A percentile compares a stretch with the other conserved stretches of the same genome.
Evolutionary conservation across 495 filamentous ascomycete genomes (phyloP).

Genomic region (Podospora didyma): DNA sequence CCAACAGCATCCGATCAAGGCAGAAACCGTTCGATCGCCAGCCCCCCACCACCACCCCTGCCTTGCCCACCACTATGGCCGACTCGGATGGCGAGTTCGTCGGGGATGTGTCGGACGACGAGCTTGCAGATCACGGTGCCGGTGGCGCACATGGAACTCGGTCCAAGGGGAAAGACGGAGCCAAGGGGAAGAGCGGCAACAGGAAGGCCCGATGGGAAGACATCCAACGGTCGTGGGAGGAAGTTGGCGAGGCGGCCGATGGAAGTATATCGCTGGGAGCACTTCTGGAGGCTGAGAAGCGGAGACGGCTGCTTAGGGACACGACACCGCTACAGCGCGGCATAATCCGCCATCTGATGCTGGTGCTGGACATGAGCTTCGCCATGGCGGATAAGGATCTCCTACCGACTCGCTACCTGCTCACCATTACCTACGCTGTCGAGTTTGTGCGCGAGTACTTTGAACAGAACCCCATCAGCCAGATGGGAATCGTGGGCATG

Average conservation of each 20-base stretch:
- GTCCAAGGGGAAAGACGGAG: constrained; percentile 15
- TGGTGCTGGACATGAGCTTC: constrained; percentile 88
- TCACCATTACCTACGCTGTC: constrained; percentile 77
- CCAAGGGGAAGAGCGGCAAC: constrained; percentile 15
- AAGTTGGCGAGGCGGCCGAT: constrained; percentile 39
- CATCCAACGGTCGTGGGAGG: constrained; percentile 46
- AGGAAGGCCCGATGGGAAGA: constrained; percentile 46
- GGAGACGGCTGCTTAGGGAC: constrained; percentile 66
- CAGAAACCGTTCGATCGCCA: background rate
- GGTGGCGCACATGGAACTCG: constrained; percentile 18
- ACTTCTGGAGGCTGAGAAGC: constrained; percentile 43
- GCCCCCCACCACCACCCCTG: background rate
- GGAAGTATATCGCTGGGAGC: constrained; percentile 35
- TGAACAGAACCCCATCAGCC: constrained; percentile 98
- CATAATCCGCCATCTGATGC: constrained; percentile 89
- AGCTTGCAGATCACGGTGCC: constrained; percentile 49
- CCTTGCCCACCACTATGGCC: constrained; percentile 46
- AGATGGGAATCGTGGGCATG: constrained; percentile 86
- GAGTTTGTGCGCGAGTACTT: constrained; percentile 94
- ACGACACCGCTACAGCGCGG: constrained; percentile 93
- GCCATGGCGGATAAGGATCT: constrained; percentile 96
- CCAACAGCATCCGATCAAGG: too few species aligned
- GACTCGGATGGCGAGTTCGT: constrained; percentile 85
- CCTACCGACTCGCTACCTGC: constrained; percentile 76
- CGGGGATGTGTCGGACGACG: constrained; percentile 70